phyloP scores from a whole-genome alignment of 192 early-diverging fungal genomes.

The Cetraspora pellucida region DNA sequence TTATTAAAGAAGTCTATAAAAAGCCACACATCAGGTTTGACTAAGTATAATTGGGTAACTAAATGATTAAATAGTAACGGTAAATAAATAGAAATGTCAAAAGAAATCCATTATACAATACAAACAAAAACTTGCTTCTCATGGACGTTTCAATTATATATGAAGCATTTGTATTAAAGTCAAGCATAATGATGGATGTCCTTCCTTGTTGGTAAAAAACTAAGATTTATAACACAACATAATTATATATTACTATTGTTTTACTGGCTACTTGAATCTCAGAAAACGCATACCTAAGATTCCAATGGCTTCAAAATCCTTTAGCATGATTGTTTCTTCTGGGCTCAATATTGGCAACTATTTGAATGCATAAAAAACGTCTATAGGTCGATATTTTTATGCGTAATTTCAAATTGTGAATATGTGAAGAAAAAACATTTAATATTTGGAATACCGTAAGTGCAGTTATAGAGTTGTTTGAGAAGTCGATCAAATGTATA shows the following conservation, averaged over 20 bases:
- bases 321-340: constrained; percentile 50
- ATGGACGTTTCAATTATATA: constrained; percentile 53
- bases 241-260: background rate
- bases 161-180: constrained; percentile 57
- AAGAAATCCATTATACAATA: background rate
- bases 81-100: background rate
- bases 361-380: background rate
- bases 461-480: constrained; percentile 51
- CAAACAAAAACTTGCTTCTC: constrained; percentile 34
- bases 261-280: background rate
- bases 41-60: background rate
- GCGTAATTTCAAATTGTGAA: background rate
- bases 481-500: constrained; percentile 57
- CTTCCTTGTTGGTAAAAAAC: constrained; percentile 60
- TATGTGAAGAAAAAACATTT: background rate
- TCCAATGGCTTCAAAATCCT: constrained; percentile 39
- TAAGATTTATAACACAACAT: background rate
- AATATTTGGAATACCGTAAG: background rate
- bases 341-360: constrained; percentile 48
- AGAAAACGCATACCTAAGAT: constrained; percentile 37
- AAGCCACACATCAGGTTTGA: background rate
- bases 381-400: background rate
- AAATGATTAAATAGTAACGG: background rate
- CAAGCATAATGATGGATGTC: constrained; percentile 49
- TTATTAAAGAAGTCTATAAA: background rate